Conservation (phyloP, 1,139 yeast genomes). For the Nadsonia commutata region DNA sequence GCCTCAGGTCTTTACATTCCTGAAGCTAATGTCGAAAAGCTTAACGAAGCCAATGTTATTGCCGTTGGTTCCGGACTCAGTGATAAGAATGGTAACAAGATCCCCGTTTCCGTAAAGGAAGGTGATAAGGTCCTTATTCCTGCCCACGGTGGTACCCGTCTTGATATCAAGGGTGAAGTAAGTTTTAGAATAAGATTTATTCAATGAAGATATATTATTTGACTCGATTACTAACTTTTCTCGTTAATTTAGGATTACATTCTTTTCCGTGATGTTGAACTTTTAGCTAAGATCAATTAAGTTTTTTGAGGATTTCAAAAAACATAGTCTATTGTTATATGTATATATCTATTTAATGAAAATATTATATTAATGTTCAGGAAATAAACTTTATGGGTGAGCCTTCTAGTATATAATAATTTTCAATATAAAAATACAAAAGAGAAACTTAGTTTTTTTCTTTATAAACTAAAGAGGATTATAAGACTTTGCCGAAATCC, state of each 20-base stretch:
- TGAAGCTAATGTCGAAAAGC: conserved; percentile 89
- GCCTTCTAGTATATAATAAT: too few species aligned
- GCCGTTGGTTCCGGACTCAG: conserved; percentile 43
- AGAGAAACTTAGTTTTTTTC: too few species aligned
- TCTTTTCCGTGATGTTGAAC: conserved; percentile 70
- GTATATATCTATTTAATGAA: too few species aligned
- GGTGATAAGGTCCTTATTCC: conserved; percentile 95
- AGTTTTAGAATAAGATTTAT: too few species aligned
- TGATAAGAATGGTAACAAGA: conserved; percentile 42
- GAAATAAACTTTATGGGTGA: too few species aligned
- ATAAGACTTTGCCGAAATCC: conserved; percentile 25
- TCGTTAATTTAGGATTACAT: conserved; percentile 36
- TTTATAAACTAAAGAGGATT: not conserved
- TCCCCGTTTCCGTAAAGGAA: conserved; percentile 59
- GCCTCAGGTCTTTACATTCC: conserved; percentile 93
- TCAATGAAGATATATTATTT: not conserved
- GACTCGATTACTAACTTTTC: not conserved
- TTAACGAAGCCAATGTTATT: conserved; percentile 39
- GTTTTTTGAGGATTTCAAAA: too few species aligned
- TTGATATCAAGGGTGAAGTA: conserved; percentile 65
- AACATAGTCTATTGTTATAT: too few species aligned
- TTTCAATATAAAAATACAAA: too few species aligned
- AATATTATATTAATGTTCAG: too few species aligned
- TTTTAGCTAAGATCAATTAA: conserved; percentile 67
- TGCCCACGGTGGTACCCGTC: conserved; percentile 72